Base-by-base conservation (phyloP, 23 red algal genomes). In the Gracilaria vermiculophylla region DNA sequence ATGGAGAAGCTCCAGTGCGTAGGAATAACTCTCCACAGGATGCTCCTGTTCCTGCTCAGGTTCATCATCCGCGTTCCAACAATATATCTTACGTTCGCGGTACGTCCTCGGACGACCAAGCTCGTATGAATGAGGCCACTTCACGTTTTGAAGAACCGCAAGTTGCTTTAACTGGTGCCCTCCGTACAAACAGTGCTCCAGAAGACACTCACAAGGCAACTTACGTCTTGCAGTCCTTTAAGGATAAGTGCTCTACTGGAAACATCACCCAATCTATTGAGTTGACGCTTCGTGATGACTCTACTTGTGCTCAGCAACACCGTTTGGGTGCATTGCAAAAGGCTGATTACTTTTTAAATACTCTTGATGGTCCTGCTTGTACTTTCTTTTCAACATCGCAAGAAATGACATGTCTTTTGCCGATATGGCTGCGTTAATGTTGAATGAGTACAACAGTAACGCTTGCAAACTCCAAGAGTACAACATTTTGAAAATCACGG, bases 271-370 rank as follows among this genome's bases (percentile, higher is more conserved):
- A 88, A 36, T 73, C 65, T 23, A 88, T 77, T 62, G 60, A 88
- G 45, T 19, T 58, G 17, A 77, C 44, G 5, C 66, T 88, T 50
- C 43, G 53, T 3, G 69, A 76, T 29, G 76, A 77, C 40, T 0
- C 53, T 17, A 57, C 61, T 37, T 88, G 83, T 27, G 7, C 83
- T 42, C 49, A 67, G 13, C 70, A 88, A 52, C 44, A 86, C 73
- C 33, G 53, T 43, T 52, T 83, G n/a, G 33, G n/a, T 43, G 24
- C 44, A 29, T 25, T 12, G 6, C 83, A 88, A 28, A 88, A 77
- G 28, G 67, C 83, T 2, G 83, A 88, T 47, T 75, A 88, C n/a
- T 58, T 88, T 37, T 65, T 88, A 7, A 88, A 77, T 42, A 77
- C 61, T 39, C 70, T 47, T 47, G 43, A 47, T 47, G 43, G 43